phyloP scores from a whole-genome alignment of 2,329 filamentous ascomycete species.

The Xylaria sp. region DNA sequence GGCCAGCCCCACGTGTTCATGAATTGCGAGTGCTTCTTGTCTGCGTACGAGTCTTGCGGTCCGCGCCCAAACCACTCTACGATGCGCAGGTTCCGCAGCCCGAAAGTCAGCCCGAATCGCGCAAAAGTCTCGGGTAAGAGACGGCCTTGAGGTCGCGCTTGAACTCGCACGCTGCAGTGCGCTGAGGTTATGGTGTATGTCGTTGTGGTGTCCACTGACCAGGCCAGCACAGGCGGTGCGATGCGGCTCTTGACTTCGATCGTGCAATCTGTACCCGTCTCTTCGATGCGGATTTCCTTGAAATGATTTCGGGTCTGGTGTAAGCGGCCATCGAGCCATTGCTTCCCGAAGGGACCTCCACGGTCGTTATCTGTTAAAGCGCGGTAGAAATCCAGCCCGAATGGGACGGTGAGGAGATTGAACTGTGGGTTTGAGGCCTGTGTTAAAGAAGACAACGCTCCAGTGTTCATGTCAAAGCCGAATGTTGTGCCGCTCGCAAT shows the following conservation, averaged over 20 bases:
- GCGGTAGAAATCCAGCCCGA: slow-evolving; percentile 69
- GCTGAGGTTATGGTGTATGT: slow-evolving; percentile 66
- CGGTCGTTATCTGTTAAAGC: slow-evolving; percentile 74
- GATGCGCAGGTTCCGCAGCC: slow-evolving; percentile 52
- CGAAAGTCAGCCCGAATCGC: slow-evolving; percentile 69
- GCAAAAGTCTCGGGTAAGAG: slow-evolving; percentile 68
- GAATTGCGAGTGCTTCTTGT: slow-evolving; percentile 71
- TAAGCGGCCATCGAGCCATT: slow-evolving; percentile 64
- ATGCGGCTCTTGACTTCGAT: slow-evolving; percentile 64
- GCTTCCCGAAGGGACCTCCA: slow-evolving; percentile 63
- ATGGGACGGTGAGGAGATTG: slow-evolving; percentile 59
- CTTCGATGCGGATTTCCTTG: slow-evolving; percentile 49
- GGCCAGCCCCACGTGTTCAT: slow-evolving; percentile 63
- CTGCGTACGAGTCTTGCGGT: slow-evolving; percentile 72
- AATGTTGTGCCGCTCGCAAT: slow-evolving; percentile 54
- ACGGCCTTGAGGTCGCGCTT: slow-evolving; percentile 59
- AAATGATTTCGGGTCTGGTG: slow-evolving; percentile 60
- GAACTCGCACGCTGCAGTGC: slow-evolving; percentile 61
- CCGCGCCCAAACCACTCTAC: slow-evolving; percentile 75
- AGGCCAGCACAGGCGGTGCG: slow-evolving; percentile 72
- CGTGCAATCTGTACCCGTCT: slow-evolving; percentile 49
- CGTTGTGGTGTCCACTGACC: slow-evolving; percentile 63
- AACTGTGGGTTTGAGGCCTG: slow-evolving; percentile 45
- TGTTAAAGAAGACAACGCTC: slow-evolving; percentile 57
- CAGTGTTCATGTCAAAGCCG: slow-evolving; percentile 57